Conservation (phyloP, 2,329 filamentous ascomycete species). For the Cryphonectria radicalis region DNA sequence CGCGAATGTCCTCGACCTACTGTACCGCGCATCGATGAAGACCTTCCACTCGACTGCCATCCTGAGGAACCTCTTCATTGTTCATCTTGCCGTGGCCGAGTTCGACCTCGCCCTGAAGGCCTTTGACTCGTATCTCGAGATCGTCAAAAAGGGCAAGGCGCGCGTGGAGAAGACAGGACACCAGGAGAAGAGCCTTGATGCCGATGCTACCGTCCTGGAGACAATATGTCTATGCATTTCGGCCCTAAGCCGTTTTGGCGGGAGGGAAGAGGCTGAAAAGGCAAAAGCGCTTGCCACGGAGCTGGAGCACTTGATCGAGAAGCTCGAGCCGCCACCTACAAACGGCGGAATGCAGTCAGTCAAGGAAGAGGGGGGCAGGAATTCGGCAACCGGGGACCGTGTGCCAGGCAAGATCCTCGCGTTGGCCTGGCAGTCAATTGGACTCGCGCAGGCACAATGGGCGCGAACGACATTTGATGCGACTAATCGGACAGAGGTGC, state of each 20-base stretch:
- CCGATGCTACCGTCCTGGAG: slow-evolving; percentile 74
- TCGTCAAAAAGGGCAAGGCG: slow-evolving; percentile 83
- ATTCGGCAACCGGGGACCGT: slow-evolving; percentile 33
- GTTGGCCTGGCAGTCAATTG: slow-evolving; percentile 80
- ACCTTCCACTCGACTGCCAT: slow-evolving; percentile 95
- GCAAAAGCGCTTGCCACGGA: slow-evolving; percentile 72
- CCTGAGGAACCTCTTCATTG: slow-evolving; percentile 81
- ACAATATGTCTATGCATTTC: slow-evolving; percentile 81
- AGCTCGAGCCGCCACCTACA: slow-evolving; percentile 48
- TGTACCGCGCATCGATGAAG: slow-evolving; percentile 89
- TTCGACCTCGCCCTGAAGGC: slow-evolving; percentile 91
- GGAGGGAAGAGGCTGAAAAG: slow-evolving; percentile 74
- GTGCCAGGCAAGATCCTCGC: slow-evolving; percentile 68
- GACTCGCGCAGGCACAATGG: slow-evolving; percentile 85
- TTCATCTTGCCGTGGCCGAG: slow-evolving; percentile 86
- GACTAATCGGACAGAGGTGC: slow-evolving; percentile 70
- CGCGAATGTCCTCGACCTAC: slow-evolving; percentile 78
- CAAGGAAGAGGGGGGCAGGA: slow-evolving; percentile 30
- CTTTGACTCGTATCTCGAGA: slow-evolving; percentile 88
- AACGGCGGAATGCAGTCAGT: slow-evolving; percentile 32
- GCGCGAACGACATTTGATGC: slow-evolving; percentile 80
- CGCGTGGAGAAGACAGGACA: slow-evolving; percentile 79
- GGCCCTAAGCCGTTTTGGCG: slow-evolving; percentile 82
- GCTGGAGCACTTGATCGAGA: slow-evolving; percentile 76
- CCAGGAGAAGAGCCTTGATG: slow-evolving; percentile 72